Evolutionary conservation across 345 rosid genomes (phyloP).

Genomic region (Combretum micranthum): DNA sequence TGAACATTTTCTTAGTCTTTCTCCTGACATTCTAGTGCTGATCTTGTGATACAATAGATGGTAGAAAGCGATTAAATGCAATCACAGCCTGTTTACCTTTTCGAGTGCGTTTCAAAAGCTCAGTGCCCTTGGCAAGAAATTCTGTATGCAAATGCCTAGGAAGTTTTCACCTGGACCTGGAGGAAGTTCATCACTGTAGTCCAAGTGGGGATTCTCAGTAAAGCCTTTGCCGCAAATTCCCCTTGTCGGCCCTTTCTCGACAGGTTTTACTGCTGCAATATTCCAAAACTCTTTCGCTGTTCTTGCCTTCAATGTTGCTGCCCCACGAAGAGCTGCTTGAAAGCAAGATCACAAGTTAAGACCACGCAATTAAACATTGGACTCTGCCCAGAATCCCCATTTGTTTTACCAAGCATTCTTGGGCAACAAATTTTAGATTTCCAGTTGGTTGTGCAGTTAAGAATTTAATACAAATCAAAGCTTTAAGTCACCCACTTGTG

Average conservation of each 20-base stretch:
- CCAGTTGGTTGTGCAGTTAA: no score
- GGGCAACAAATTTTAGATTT: no score
- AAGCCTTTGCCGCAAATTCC: conserved; percentile 34
- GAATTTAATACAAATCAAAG: no score
- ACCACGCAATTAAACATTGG: no score
- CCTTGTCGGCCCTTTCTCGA: conserved; percentile 48
- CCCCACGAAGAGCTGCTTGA: conserved; percentile 75
- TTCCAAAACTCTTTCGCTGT: conserved; percentile 78
- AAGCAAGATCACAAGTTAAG: neutral
- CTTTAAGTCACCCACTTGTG: no score
- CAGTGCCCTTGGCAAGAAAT: conserved; percentile 69
- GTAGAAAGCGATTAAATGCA: no score
- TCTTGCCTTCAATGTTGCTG: conserved; percentile 89
- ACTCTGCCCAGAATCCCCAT: no score
- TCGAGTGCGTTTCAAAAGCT: conserved; percentile 91
- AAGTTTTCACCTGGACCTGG: conserved; percentile 43
- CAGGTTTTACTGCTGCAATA: conserved; percentile 66
- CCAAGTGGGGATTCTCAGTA: conserved; percentile 24
- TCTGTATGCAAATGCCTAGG: conserved; percentile 54
- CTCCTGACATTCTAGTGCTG: no score
- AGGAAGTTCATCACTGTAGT: conserved; percentile 43
- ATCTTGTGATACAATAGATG: no score
- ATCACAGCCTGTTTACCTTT: conserved; percentile 35
- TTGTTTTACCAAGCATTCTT: no score
- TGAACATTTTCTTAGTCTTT: neutral